phyloP scores from a whole-genome alignment of 495 filamentous ascomycete species.

The Annulohypoxylon moriforme region DNA sequence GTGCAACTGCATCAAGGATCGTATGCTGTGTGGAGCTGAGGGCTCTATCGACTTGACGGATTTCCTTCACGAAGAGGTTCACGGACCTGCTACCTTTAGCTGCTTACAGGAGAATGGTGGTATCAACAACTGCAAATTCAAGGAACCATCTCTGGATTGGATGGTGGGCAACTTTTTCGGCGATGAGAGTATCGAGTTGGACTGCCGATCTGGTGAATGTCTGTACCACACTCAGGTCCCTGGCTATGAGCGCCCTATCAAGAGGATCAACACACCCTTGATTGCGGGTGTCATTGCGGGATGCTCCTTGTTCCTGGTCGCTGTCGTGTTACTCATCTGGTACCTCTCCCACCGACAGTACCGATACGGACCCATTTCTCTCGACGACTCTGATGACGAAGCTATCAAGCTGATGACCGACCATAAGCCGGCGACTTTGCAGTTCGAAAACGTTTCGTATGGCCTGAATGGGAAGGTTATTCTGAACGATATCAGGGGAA shows the following conservation, averaged over 20 bases:
- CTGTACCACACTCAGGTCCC: slow-evolving; percentile 91
- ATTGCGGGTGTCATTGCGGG: slow-evolving; percentile 95
- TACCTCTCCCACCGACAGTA: slow-evolving; percentile 82
- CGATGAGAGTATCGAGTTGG: slow-evolving; percentile 84
- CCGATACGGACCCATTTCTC: slow-evolving; percentile 76
- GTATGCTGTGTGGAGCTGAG: slow-evolving; percentile 91
- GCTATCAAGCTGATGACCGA: slow-evolving; percentile 84
- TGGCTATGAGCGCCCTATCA: slow-evolving; percentile 87
- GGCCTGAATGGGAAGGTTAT: slow-evolving; percentile 88
- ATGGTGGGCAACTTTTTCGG: slow-evolving; percentile 90
- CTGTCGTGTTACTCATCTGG: slow-evolving; percentile 85
- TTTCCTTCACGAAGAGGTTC: slow-evolving; percentile 81
- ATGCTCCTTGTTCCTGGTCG: slow-evolving; percentile 86
- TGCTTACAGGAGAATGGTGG: slow-evolving; percentile 73
- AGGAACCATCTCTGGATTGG: slow-evolving; percentile 89
- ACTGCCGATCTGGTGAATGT: slow-evolving; percentile 90
- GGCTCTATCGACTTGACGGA: slow-evolving; percentile 93
- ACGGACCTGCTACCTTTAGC: slow-evolving; percentile 85
- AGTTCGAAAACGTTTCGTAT: slow-evolving; percentile 91
- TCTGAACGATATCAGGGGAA: slow-evolving; percentile 80
- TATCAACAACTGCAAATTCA: slow-evolving; percentile 76
- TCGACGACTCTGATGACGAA: slow-evolving; percentile 94
- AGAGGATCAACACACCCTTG: slow-evolving; percentile 95
- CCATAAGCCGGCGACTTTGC: slow-evolving; percentile 88
- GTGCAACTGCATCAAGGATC: slow-evolving; percentile 88